A percentile compares a stretch with the other conserved stretches of the same genome.
phyloP scores from a whole-genome alignment of 805 yeast genomes.

The Candida argentea region DNA sequence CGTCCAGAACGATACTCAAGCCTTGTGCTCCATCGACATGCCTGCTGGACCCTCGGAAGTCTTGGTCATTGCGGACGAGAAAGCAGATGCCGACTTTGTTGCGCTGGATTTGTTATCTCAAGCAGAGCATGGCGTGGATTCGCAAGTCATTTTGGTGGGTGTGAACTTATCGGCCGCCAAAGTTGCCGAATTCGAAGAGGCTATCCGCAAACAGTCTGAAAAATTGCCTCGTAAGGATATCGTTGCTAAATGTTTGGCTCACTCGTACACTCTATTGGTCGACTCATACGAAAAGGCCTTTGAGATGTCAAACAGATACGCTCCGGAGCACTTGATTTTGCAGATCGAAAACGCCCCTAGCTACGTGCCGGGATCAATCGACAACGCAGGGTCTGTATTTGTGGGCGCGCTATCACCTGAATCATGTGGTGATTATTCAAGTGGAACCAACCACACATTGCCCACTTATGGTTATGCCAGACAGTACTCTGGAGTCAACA shows the following conservation, averaged over 20 bases:
- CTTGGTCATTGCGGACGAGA: slow-evolving; percentile 81
- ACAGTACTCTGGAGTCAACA: slow-evolving; percentile 95
- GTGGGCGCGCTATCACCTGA: slow-evolving; percentile 97
- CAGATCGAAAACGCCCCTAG: slow-evolving; percentile 73
- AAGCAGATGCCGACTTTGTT: slow-evolving; percentile 89
- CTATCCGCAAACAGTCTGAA: slow-evolving; percentile 76
- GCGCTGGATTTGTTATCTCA: slow-evolving; percentile 95
- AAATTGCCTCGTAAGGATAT: slow-evolving; percentile 86
- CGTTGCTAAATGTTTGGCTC: slow-evolving; percentile 84
- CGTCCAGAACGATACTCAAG: slow-evolving; percentile 90
- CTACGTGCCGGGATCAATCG: slow-evolving; percentile 60
- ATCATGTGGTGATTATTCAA: slow-evolving; percentile 95
- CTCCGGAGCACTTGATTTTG: slow-evolving; percentile 95
- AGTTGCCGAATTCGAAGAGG: slow-evolving; percentile 63
- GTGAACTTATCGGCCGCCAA: slow-evolving; percentile 55
- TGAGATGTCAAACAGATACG: slow-evolving; percentile 79
- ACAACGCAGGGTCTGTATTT: slow-evolving; percentile 93
- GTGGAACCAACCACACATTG: slow-evolving; percentile 96
- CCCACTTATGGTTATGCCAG: slow-evolving; percentile 98
- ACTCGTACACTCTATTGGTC: slow-evolving; percentile 74
- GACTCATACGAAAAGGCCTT: slow-evolving; percentile 70
- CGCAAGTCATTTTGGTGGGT: slow-evolving; percentile 90
- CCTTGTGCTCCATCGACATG: slow-evolving; percentile 95
- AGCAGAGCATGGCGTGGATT: slow-evolving; percentile 98
- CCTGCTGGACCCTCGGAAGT: slow-evolving; percentile 99